These are phyloP conservation scores for Stemphylium lycopersici DNA, from an alignment of 2,329 filamentous ascomycete genomes.

Conservation along the genomic window DNA sequence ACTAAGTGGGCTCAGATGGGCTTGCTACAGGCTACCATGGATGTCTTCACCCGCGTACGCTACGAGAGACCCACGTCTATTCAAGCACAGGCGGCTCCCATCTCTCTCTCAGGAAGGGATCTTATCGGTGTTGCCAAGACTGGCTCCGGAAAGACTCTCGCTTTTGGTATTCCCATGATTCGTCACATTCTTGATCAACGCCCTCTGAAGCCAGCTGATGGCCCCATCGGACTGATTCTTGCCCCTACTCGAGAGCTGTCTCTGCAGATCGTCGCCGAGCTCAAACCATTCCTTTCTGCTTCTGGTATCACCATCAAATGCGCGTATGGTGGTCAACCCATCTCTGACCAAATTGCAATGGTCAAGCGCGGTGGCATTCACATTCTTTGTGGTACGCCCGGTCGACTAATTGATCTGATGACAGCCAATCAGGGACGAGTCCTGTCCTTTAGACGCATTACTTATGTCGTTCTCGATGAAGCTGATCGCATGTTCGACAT, in stretches of 20 bases:
- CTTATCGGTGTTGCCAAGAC: slow-evolving; percentile 97
- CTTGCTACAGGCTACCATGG: slow-evolving; percentile 81
- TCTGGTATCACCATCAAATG: slow-evolving; percentile 86
- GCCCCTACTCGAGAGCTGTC: slow-evolving; percentile 94
- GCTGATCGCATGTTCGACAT: slow-evolving; percentile 99
- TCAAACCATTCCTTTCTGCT: slow-evolving; percentile 90
- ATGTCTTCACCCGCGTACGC: slow-evolving; percentile 79
- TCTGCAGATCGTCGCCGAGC: slow-evolving; percentile 91
- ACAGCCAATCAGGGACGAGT: slow-evolving; percentile 94
- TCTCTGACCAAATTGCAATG: slow-evolving; percentile 97
- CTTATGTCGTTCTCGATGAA: slow-evolving; percentile 94
- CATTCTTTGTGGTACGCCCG: slow-evolving; percentile 85
- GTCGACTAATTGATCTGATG: slow-evolving; percentile 92
- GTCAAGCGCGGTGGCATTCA: slow-evolving; percentile 95
- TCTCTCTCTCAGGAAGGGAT: slow-evolving; percentile 94
- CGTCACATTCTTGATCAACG: slow-evolving; percentile 95
- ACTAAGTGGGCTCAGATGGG: slow-evolving; percentile 97
- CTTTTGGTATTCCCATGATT: slow-evolving; percentile 96
- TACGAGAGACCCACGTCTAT: slow-evolving; percentile 93
- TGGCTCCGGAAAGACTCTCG: slow-evolving; percentile 95
- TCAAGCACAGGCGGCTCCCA: slow-evolving; percentile 91
- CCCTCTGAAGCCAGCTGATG: slow-evolving; percentile 80
- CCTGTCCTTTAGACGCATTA: slow-evolving; percentile 85
- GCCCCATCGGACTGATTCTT: slow-evolving; percentile 86
- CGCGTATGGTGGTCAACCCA: slow-evolving; percentile 92